Conservation (phyloP, 2,329 filamentous ascomycete species). For the Colletotrichum paranaense region DNA sequence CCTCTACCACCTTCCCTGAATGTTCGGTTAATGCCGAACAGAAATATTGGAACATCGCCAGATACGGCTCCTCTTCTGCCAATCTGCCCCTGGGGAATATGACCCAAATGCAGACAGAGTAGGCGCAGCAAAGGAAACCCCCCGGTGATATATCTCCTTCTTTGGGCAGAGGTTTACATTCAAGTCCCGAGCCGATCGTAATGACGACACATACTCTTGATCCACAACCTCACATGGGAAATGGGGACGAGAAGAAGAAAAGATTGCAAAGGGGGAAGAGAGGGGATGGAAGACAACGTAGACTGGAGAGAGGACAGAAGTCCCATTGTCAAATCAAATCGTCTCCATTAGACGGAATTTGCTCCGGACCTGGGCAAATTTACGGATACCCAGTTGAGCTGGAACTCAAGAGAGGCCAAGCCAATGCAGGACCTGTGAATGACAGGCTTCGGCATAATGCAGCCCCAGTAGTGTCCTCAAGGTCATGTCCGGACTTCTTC, state of each 20-base stretch:
- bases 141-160: not conserved
- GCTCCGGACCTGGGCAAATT: not conserved
- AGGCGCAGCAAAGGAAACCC: not conserved
- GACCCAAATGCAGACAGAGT: not conserved
- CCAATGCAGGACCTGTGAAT: too few species aligned
- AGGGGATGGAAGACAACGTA: too few species aligned
- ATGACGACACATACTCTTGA: conserved; percentile 25
- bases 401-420: too few species aligned
- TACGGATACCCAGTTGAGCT: not conserved
- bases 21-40: conserved; percentile 29
- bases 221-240: conserved; percentile 1
- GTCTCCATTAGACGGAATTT: not conserved
- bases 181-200: conserved; percentile 32
- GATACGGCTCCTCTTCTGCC: not conserved
- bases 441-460: too few species aligned
- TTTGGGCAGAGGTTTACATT: conserved; percentile 1
- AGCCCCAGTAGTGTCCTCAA: too few species aligned
- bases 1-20: not conserved
- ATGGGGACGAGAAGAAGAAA: not conserved
- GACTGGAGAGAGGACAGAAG: not conserved
- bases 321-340: not conserved
- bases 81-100: too few species aligned
- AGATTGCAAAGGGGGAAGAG: not conserved
- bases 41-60: not conserved
- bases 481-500: too few species aligned